Evolutionary conservation across 2,329 filamentous ascomycete species (phyloP).

Genomic region (Penicillium sp.): DNA sequence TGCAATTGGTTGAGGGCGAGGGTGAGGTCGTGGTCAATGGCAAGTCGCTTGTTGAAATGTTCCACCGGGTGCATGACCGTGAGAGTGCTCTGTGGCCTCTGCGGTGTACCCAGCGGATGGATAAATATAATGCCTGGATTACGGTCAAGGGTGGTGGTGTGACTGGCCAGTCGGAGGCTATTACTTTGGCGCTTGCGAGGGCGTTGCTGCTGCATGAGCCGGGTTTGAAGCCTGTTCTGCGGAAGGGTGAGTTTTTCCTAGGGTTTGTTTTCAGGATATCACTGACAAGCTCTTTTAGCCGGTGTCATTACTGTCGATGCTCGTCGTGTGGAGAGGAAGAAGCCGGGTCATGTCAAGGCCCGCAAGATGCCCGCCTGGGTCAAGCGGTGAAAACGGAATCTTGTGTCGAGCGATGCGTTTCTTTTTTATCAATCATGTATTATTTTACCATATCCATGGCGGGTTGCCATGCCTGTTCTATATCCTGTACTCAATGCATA

Average conservation of each 20-base stretch:
- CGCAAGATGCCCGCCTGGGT: constrained; percentile 98
- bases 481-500: constrained; percentile 30
- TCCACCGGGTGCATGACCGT: constrained; percentile 83
- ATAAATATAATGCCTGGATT: constrained; percentile 97
- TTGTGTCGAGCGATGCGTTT: constrained; percentile 14
- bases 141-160: constrained; percentile 78
- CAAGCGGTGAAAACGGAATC: constrained; percentile 56
- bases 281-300: constrained; percentile 52
- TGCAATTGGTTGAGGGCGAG: constrained; percentile 85
- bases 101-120: constrained; percentile 71
- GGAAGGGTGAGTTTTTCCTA: constrained; percentile 66
- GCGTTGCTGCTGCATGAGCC: constrained; percentile 89
- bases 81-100: constrained; percentile 92
- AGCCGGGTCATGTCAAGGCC: constrained; percentile 90
- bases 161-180: constrained; percentile 91
- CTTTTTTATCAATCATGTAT: constrained; percentile 26
- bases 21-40: constrained; percentile 89
- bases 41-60: constrained; percentile 72
- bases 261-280: not conserved
- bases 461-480: constrained; percentile 25
- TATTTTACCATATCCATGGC: constrained; percentile 24
- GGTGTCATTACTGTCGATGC: constrained; percentile 88
- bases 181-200: constrained; percentile 84
- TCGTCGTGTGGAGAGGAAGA: constrained; percentile 95
- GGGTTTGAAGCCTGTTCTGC: constrained; percentile 75